Conservation (phyloP, 2,329 filamentous ascomycete species). For the Plectosphaerella cucumerina region DNA sequence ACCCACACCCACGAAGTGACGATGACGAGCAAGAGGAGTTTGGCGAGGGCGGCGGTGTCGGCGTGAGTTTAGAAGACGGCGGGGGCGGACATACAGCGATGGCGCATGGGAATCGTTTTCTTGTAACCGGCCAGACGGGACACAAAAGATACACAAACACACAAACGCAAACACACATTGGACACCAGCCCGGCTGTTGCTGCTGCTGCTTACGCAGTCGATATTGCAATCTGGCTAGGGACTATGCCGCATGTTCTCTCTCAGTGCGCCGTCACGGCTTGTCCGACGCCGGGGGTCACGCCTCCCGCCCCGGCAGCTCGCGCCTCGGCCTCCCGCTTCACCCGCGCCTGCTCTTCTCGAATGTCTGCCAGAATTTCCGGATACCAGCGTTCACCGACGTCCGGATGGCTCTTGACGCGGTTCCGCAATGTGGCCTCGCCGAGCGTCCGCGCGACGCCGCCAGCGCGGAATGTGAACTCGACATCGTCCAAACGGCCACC, state of each 20-base stretch:
- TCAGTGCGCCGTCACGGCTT: constrained; percentile 27
- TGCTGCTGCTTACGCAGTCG: no score
- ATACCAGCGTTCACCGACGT: constrained; percentile 81
- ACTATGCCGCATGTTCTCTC: constrained; percentile 3
- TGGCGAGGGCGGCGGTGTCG: not conserved
- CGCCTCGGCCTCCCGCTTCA: constrained; percentile 17
- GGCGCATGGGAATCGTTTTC: constrained; percentile 5
- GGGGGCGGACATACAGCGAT: constrained; percentile 3
- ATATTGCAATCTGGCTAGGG: no score
- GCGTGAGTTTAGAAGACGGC: not conserved
- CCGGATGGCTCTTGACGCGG: constrained; percentile 79
- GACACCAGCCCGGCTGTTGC: not conserved
- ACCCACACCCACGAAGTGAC: not conserved
- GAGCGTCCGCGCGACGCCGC: constrained; percentile 61
- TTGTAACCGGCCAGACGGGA: not conserved
- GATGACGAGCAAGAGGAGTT: not conserved
- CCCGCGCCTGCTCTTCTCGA: constrained; percentile 50
- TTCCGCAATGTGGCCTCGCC: constrained; percentile 85
- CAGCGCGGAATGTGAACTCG: constrained; percentile 79
- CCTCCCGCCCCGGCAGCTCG: constrained; percentile 7
- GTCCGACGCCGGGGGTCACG: constrained; percentile 10
- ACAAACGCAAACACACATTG: not conserved
- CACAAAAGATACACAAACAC: not conserved
- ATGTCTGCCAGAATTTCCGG: constrained; percentile 58
- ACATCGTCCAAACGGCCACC: constrained; percentile 66